Base-by-base conservation (phyloP, 2,329 filamentous ascomycete genomes). In the Colletotrichum plurivorum region DNA sequence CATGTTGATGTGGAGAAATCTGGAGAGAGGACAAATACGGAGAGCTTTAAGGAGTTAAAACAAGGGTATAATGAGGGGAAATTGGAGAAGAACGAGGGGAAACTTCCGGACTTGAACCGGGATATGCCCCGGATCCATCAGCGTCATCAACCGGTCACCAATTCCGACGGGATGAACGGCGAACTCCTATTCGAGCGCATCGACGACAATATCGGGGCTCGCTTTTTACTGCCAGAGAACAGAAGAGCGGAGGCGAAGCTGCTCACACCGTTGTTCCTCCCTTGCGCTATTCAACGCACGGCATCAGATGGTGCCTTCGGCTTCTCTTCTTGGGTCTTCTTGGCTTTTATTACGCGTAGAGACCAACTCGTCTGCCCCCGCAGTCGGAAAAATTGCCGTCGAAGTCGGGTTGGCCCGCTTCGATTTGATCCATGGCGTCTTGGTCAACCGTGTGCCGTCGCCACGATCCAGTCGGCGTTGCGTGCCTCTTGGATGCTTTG, bases 121-220 rank as follows among this genome's bases (percentile, higher is more conserved):
- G 65, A 64, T 64, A 27, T 55, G 41, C 64, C 58, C 55, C 66
- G 61, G 43, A 54, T 56, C 66, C 66, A 56, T 62, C 31, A 31
- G 55, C 62, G 55, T 56, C 62, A 66, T 60, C 57, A 56, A 66
- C 62, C 66, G 49, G 56, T 31, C 6, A 31, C 27, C 27, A 31
- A 27, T 58, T 60, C 55, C 31, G 43, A 59, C 39, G 31, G 16
- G 22, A 7, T 16, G 43, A 31, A 55, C 6, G 41, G 27, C 41
- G 41, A 3, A 16, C 62, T 69, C 62, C 20, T 18, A 69, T 69
- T 69, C 62, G 66, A 69, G 62, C 66, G 66, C 62, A 66, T 69
- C 66, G 45, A 59, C 41, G 27, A 31, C n/a, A 69, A 52, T 46
- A 41, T 51, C 43, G 55, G 61, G 55, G 55, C 55, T 46, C 39